Conservation (phyloP, 805 yeast genomes). For the Tetrapisispora nanseiensis region DNA sequence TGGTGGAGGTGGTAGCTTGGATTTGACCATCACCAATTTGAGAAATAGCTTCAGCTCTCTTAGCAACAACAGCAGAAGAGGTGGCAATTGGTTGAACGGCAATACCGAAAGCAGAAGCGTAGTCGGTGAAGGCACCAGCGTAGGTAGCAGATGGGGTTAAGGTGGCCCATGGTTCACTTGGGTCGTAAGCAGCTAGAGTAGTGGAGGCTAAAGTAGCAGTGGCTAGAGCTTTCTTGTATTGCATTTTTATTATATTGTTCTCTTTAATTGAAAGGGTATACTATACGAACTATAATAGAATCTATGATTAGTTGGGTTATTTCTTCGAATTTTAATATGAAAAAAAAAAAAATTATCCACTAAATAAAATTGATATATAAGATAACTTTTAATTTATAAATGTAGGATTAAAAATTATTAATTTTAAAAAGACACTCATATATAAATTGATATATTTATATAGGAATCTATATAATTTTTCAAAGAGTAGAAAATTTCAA, state of each 20-base stretch:
- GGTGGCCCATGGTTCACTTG: conserved; percentile 58
- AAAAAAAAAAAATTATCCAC: neutral
- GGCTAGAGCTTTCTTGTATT: conserved; percentile 12
- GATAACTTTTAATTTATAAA: too few species aligned
- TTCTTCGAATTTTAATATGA: conserved; percentile 11
- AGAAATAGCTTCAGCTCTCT: conserved; percentile 30
- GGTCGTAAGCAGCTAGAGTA: conserved; percentile 43
- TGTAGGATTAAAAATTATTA: too few species aligned
- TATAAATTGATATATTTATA: too few species aligned
- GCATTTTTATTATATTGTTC: conserved; percentile 9
- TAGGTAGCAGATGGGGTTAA: conserved; percentile 53
- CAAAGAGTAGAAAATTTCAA: too few species aligned
- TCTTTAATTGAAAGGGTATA: neutral
- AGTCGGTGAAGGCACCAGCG: conserved; percentile 48
- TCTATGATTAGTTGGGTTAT: neutral
- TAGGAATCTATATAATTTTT: too few species aligned
- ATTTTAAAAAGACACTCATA: too few species aligned
- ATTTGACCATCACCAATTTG: conserved; percentile 40
- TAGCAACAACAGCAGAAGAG: conserved; percentile 24
- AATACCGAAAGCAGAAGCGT: conserved; percentile 53
- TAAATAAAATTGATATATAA: neutral
- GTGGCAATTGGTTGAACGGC: conserved; percentile 44
- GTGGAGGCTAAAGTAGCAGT: conserved; percentile 20
- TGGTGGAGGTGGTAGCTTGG: conserved; percentile 22
- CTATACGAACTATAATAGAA: neutral